These are phyloP conservation scores for Ascochyta pisi DNA, from an alignment of 2,329 filamentous ascomycete species.

Conservation along the genomic window DNA sequence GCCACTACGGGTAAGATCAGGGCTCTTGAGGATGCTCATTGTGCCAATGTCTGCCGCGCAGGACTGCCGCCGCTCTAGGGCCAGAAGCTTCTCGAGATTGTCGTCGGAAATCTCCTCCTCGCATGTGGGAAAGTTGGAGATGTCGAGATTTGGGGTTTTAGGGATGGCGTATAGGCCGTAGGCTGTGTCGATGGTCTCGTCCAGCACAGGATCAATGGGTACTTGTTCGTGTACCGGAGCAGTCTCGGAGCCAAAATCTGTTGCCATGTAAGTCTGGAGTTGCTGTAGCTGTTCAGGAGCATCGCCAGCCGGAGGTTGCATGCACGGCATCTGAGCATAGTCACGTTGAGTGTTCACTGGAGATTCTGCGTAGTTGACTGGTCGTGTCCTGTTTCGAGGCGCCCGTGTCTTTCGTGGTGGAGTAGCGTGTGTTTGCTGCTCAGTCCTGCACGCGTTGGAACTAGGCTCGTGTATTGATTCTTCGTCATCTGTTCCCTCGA, in stretches of 20 bases:
- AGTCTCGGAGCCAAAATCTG: neutral
- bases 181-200: neutral
- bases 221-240: neutral
- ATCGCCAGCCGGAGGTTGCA: neutral
- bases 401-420: neutral
- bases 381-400: slow-evolving; percentile 18
- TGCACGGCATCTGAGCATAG: neutral
- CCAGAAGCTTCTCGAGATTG: slow-evolving; percentile 12
- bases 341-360: neutral
- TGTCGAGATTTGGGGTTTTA: slow-evolving; percentile 2
- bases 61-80: slow-evolving; percentile 7
- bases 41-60: neutral
- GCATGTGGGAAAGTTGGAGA: slow-evolving; percentile 6
- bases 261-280: neutral
- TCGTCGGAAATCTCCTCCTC: slow-evolving; percentile 4
- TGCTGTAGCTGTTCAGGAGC: slow-evolving; percentile 1
- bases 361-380: slow-evolving; percentile 22
- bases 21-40: slow-evolving; percentile 8
- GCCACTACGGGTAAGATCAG: neutral
- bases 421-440: slow-evolving; percentile 2
- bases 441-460: neutral
- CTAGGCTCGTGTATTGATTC: neutral
- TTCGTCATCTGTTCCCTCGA: slow-evolving; percentile 9
- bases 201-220: neutral
- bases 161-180: slow-evolving; percentile 4